Evolutionary conservation across 257 asterid species (phyloP).

Genomic region (Agastache rugosa): DNA sequence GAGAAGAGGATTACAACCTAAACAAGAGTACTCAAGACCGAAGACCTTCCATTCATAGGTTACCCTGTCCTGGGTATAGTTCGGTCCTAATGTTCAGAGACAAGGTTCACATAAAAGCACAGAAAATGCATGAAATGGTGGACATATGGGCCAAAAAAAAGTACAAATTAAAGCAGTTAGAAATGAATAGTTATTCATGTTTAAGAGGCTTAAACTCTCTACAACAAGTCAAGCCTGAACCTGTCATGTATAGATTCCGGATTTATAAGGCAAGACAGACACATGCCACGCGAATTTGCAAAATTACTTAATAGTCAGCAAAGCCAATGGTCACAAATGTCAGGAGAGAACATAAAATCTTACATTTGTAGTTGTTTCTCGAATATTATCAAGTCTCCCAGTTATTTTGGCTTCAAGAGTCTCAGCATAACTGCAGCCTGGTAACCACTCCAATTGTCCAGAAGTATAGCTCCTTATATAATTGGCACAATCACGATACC

Average conservation of each 20-base stretch:
- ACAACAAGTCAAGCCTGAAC: too few relatives aligned
- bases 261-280: neutral
- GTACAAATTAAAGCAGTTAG: too few relatives aligned
- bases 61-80: neutral
- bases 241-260: constrained; percentile 8
- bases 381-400: constrained; percentile 66
- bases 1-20: constrained; percentile 7
- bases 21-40: neutral
- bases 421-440: constrained; percentile 87
- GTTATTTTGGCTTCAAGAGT: constrained; percentile 89
- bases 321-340: constrained; percentile 24
- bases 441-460: constrained; percentile 75
- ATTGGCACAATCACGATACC: constrained; percentile 61
- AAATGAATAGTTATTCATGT: too few relatives aligned
- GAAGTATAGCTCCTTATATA: constrained; percentile 62
- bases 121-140: too few relatives aligned
- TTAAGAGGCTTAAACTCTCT: too few relatives aligned
- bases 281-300: constrained; percentile 7
- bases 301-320: constrained; percentile 28
- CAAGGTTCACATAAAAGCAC: neutral
- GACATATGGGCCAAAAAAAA: too few relatives aligned
- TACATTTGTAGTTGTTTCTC: constrained; percentile 77
- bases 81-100: constrained; percentile 4
- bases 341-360: constrained; percentile 36
- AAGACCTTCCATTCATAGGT: neutral